Conservation (phyloP, 1,139 yeast genomes). For the Taphrina wiesneri region DNA sequence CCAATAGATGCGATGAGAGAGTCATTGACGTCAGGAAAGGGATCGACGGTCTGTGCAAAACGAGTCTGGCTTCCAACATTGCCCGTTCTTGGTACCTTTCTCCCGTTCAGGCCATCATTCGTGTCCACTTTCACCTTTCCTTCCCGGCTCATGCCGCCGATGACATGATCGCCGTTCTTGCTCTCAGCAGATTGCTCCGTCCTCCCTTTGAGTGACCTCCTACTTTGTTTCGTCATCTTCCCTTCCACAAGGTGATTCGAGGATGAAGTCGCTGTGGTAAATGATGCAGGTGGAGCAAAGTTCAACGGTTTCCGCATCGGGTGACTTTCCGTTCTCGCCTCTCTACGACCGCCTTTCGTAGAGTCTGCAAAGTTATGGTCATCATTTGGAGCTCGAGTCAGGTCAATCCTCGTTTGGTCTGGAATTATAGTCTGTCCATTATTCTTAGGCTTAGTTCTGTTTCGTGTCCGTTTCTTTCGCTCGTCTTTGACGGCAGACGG, state of each 20-base stretch:
- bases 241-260: no score
- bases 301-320: neutral
- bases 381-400: neutral
- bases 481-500: neutral
- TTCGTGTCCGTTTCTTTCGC: neutral
- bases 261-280: neutral
- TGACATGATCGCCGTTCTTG: no score
- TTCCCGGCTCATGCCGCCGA: no score
- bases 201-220: no score
- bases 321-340: no score
- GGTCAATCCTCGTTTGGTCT: neutral
- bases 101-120: no score
- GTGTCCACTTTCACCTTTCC: neutral
- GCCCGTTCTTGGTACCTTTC: neutral
- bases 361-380: neutral
- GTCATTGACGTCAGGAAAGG: neutral
- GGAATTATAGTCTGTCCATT: neutral
- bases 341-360: neutral
- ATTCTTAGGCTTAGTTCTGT: constrained; percentile 1
- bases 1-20: neutral
- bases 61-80: neutral
- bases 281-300: neutral
- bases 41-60: neutral
- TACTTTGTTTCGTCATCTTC: no score
- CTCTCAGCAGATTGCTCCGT: no score